These are phyloP conservation scores for Haplosporangium gracile DNA, from an alignment of 192 early-diverging fungal species.

Conservation along the genomic window DNA sequence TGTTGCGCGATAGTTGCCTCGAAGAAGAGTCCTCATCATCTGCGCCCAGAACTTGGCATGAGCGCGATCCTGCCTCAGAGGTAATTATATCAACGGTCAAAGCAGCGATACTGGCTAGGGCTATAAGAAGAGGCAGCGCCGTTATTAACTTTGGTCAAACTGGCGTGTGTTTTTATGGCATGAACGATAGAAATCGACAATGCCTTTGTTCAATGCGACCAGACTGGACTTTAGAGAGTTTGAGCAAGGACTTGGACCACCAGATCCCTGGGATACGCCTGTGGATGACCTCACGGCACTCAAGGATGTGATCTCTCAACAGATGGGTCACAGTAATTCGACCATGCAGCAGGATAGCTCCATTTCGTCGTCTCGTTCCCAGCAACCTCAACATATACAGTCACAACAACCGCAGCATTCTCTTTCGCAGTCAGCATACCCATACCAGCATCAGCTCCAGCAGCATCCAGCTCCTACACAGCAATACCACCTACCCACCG, in stretches of 20 bases:
- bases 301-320: conserved; percentile 63
- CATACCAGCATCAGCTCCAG: conserved; percentile 20
- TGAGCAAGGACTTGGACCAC: conserved; percentile 73
- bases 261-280: conserved; percentile 73
- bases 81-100: conserved; percentile 11
- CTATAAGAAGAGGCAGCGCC: neutral
- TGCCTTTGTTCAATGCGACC: conserved; percentile 37
- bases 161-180: neutral
- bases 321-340: conserved; percentile 42
- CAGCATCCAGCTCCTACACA: neutral
- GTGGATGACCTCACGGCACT: conserved; percentile 70
- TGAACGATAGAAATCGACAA: conserved; percentile 29
- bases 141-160: neutral
- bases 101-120: neutral
- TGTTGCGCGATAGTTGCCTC: conserved; percentile 41
- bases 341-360: neutral
- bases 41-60: conserved; percentile 31
- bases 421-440: conserved; percentile 3
- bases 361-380: neutral
- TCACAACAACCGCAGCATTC: conserved; percentile 10
- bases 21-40: conserved; percentile 39
- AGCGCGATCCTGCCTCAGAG: conserved; percentile 28
- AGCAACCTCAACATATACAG: conserved; percentile 16
- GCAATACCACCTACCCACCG: neutral
- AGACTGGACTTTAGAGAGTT: conserved; percentile 71